Conservation (phyloP, 805 yeast species). For the Pichia thaimueangensis region DNA sequence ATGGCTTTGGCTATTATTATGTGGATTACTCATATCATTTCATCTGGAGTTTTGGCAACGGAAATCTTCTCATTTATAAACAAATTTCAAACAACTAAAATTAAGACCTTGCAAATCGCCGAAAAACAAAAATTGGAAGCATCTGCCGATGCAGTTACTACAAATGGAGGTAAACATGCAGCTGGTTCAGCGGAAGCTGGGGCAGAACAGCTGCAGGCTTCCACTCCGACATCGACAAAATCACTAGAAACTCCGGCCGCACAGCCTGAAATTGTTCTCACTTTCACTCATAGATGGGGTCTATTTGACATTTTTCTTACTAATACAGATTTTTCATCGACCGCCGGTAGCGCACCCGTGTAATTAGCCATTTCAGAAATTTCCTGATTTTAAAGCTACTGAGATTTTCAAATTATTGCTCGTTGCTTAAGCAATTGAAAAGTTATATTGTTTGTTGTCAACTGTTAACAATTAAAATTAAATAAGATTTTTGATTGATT, state of each 20-base stretch:
- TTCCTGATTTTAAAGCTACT: no score
- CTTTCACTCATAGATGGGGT: conserved; percentile 3
- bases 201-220: no score
- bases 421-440: no score
- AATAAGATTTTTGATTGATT: no score
- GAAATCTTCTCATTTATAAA: conserved; percentile 14
- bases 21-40: conserved; percentile 13
- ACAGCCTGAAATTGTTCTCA: neutral
- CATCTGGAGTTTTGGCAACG: conserved; percentile 14
- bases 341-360: no score
- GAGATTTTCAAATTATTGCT: no score
- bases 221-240: no score
- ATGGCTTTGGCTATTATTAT: conserved; percentile 16
- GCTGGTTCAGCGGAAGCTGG: no score
- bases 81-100: conserved; percentile 4
- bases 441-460: no score
- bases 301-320: neutral
- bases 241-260: neutral
- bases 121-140: neutral
- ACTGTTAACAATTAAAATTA: no score
- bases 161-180: neutral
- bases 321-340: no score
- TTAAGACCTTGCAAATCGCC: neutral
- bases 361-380: no score
- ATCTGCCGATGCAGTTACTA: neutral